Conservation (phyloP, 139 green algal species). For the Chlamydomonas sphaeroides region DNA sequence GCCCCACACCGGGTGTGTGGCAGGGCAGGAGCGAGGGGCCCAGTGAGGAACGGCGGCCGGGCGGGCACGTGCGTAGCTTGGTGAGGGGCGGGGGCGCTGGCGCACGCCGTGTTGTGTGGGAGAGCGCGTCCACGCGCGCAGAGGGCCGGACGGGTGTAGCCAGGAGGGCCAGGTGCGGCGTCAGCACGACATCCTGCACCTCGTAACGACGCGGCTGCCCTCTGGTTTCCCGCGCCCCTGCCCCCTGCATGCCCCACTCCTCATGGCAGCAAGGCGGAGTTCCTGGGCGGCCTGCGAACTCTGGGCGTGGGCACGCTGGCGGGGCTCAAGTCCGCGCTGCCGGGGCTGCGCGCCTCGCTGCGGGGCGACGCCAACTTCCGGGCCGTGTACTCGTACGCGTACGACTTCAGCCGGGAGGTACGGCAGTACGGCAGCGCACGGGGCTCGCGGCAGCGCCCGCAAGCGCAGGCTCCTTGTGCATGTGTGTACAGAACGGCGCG, state of each 20-base stretch:
- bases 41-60: not conserved
- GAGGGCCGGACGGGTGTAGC: too few relatives aligned
- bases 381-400: slow-evolving; percentile 84
- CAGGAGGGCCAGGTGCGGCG: too few relatives aligned
- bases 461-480: not conserved
- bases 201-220: too few relatives aligned
- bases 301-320: slow-evolving; percentile 68
- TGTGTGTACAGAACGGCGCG: not conserved
- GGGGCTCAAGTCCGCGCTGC: slow-evolving; percentile 74
- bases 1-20: too few relatives aligned
- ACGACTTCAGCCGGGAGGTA: slow-evolving; percentile 75
- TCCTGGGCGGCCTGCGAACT: slow-evolving; percentile 68
- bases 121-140: too few relatives aligned
- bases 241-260: too few relatives aligned
- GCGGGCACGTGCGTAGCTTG: not conserved
- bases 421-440: not conserved
- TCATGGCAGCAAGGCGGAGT: too few relatives aligned
- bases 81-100: not conserved
- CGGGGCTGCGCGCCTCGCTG: slow-evolving; percentile 71
- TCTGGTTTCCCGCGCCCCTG: too few relatives aligned
- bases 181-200: too few relatives aligned
- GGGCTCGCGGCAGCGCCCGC: not conserved
- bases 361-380: slow-evolving; percentile 62
- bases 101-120: too few relatives aligned
- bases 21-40: too few relatives aligned